Evolutionary conservation across 1,139 yeast genomes (phyloP).

Genomic region (Hemisphaericaspora subhashii): DNA sequence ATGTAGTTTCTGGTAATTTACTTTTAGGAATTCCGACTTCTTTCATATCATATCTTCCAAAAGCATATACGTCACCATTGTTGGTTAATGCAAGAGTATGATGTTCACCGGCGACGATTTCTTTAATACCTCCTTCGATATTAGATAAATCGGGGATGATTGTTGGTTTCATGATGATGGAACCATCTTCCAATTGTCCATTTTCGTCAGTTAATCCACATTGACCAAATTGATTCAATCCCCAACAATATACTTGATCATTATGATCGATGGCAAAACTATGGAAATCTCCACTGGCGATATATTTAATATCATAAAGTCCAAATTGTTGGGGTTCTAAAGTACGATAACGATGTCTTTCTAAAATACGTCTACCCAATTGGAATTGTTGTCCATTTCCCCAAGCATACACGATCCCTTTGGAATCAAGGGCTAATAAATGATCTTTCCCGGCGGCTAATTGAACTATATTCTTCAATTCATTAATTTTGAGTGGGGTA

Average conservation of each 20-base stretch:
- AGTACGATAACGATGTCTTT: slow-evolving; percentile 69
- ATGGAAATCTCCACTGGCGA: slow-evolving; percentile 94
- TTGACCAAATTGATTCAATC: slow-evolving; percentile 94
- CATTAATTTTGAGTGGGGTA: slow-evolving; percentile 63
- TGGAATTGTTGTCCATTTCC: slow-evolving; percentile 95
- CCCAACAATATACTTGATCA: slow-evolving; percentile 84
- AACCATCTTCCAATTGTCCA: slow-evolving; percentile 75
- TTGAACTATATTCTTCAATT: slow-evolving; percentile 72
- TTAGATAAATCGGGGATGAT: slow-evolving; percentile 59
- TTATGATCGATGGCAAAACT: slow-evolving; percentile 84
- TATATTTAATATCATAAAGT: slow-evolving; percentile 68
- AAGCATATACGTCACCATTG: slow-evolving; percentile 72
- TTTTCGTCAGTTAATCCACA: slow-evolving; percentile 69
- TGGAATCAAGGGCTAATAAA: slow-evolving; percentile 74
- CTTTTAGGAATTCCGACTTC: slow-evolving; percentile 78
- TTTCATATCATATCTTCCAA: slow-evolving; percentile 93
- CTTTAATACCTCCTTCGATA: slow-evolving; percentile 49
- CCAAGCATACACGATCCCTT: slow-evolving; percentile 93
- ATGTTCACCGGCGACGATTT: slow-evolving; percentile 91
- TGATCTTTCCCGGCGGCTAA: slow-evolving; percentile 94
- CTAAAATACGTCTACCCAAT: slow-evolving; percentile 79
- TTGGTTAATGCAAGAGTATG: slow-evolving; percentile 77
- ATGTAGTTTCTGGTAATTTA: slow-evolving; percentile 65
- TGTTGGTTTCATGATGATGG: slow-evolving; percentile 76
- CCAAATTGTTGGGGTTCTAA: slow-evolving; percentile 80